Evolutionary conservation across 805 yeast genomes (phyloP).

Genomic region (Diddensiella santjacobensis): DNA sequence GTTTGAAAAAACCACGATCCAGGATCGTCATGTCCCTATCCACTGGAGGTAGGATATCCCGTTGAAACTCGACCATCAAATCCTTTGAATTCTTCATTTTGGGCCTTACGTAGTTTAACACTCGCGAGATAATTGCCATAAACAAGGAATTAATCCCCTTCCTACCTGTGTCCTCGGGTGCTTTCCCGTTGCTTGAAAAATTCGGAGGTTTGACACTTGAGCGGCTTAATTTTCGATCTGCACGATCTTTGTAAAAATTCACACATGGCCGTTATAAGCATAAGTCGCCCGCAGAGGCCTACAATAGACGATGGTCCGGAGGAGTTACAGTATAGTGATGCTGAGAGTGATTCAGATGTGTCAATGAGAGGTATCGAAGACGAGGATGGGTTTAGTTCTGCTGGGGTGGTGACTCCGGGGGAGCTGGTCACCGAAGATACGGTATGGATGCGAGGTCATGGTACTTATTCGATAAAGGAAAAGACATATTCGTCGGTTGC

Average conservation of each 20-base stretch:
- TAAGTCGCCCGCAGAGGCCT: constrained; percentile 2
- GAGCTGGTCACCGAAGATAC: constrained; percentile 95
- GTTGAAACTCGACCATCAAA: constrained; percentile 1
- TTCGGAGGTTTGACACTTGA: no score
- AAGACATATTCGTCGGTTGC: constrained; percentile 88
- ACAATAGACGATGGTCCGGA: constrained; percentile 34
- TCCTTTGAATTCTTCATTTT: not conserved
- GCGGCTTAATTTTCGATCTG: no score
- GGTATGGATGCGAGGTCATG: constrained; percentile 98
- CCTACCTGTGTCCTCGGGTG: no score
- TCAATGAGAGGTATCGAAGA: constrained; percentile 14
- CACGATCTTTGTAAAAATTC: no score
- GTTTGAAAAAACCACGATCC: constrained; percentile 62
- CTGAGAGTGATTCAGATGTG: constrained; percentile 19
- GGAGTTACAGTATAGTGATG: constrained; percentile 29
- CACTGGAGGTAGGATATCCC: constrained; percentile 53
- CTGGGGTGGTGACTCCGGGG: constrained; percentile 80
- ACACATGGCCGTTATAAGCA: constrained; percentile 11
- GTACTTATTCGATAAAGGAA: constrained; percentile 76
- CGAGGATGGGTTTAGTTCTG: constrained; percentile 2
- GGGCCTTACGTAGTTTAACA: not conserved
- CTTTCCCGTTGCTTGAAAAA: no score
- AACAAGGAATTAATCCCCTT: not conserved
- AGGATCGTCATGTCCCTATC: constrained; percentile 60
- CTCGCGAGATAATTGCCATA: not conserved